These are phyloP conservation scores for Baudoinia panamericana DNA, from an alignment of 495 filamentous ascomycete genomes.

Conservation along the genomic window DNA sequence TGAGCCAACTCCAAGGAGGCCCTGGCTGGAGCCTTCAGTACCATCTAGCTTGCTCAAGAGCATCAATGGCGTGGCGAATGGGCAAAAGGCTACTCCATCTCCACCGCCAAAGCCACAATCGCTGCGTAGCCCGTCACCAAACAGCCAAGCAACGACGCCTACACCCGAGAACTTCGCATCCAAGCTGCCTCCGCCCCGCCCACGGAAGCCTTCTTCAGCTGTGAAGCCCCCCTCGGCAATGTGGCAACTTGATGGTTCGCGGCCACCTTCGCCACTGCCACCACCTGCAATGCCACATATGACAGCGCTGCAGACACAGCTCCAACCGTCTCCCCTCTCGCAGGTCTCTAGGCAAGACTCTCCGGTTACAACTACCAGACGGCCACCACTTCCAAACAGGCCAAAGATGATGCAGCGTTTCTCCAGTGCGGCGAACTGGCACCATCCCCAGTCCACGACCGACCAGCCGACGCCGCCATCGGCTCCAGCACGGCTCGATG, in stretches of 20 bases:
- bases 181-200: conserved; percentile 18
- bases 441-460: not conserved
- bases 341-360: conserved; percentile 12
- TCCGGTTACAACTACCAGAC: not conserved
- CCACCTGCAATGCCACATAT: conserved; percentile 2
- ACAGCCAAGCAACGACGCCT: not conserved
- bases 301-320: conserved; percentile 5
- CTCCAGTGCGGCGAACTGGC: not conserved
- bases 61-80: conserved; percentile 1
- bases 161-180: conserved; percentile 2
- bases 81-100: conserved; percentile 19
- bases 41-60: not conserved
- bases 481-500: no score
- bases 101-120: conserved; percentile 27
- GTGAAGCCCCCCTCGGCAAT: conserved; percentile 13
- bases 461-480: no score
- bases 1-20: conserved; percentile 5
- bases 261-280: conserved; percentile 1
- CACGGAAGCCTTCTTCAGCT: conserved; percentile 25
- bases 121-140: conserved; percentile 26
- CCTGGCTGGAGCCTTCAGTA: conserved; percentile 12
- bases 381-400: conserved; percentile 9
- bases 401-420: conserved; percentile 1
- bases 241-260: conserved; percentile 5
- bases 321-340: conserved; percentile 16